Conservation (phyloP, 1,284 basidiomycete species). For the Heterobasidion annosum region DNA sequence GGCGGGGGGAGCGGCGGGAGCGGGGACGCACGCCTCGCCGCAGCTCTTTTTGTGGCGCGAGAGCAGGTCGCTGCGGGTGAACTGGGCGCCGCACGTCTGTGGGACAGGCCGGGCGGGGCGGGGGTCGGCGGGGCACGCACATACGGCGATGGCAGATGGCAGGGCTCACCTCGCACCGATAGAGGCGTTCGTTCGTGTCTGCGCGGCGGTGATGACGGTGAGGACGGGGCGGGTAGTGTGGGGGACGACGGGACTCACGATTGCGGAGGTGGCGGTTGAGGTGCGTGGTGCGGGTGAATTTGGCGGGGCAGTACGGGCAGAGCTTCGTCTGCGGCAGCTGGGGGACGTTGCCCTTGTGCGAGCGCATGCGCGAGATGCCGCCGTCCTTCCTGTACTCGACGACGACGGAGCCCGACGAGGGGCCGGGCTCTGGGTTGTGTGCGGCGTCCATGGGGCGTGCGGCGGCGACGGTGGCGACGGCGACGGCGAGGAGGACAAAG, state of each 20-base stretch:
- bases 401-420: not conserved
- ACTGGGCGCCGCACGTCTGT: conserved; percentile 43
- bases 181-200: conserved; percentile 13
- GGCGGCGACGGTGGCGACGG: not conserved
- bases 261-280: conserved; percentile 42
- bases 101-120: not conserved
- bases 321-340: conserved; percentile 37
- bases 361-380: conserved; percentile 20
- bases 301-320: conserved; percentile 45
- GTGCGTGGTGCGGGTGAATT: conserved; percentile 50
- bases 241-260: conserved; percentile 15
- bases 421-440: not conserved
- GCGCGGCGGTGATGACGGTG: not conserved
- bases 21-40: conserved; percentile 40
- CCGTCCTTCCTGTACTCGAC: conserved; percentile 15
- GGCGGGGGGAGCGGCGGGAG: not conserved
- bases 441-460: not conserved
- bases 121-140: not conserved
- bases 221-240: too few relatives aligned
- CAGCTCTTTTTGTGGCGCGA: conserved; percentile 49
- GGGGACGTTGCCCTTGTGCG: conserved; percentile 25
- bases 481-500: not conserved
- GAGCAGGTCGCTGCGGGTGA: conserved; percentile 50
- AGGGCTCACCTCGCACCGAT: conserved; percentile 11
- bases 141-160: not conserved